Base-by-base conservation (phyloP, 176 grass and related monocot genomes). In the Bothriochloa decipiens region DNA sequence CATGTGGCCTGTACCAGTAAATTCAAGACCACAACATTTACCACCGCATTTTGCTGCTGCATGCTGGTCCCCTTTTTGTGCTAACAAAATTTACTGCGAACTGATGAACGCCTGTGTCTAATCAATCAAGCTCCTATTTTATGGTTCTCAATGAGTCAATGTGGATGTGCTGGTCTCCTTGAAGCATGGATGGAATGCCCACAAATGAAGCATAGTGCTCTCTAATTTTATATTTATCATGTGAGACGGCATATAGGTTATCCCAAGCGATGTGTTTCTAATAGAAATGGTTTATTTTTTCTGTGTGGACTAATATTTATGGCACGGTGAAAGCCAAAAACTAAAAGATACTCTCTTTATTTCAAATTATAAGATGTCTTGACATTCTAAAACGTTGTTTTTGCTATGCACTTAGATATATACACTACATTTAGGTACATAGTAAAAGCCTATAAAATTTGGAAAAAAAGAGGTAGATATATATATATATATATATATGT, bases 1-100 rank as follows among this genome's bases (percentile, higher is more conserved):
- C 47, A 83, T 41, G 42, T 65, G 11, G 82, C 65, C 39, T 61
- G 53, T 65, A 40, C 57, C 41, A 81, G 11, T 45, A 55, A 72
- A 79, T 68, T 79, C 35, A 86, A 90, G 49, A 58, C 52, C 45
- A 17, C 79, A 83, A 83, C 84, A 82, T 83, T 58, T 74, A 79
- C 27, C 49, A 28, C 74, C 40, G 73, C 68, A 82, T 62, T 72
- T 72, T 73, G 80, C 80, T 22, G n/a, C 66, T 15, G 22, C 29
- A 32, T 32, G 29, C 47, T 26, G 72, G 74, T 65, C 43, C 65
- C 74, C 83, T 26, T 69, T 15, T 18, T 25, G 32, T 23, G 73
- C 47, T 63, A 55, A 68, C 28, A 41, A 61, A 78, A 35, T 49
- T 89, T 79, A 87, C 88, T 87, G 88, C 84, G 8, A 68, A 49